These are phyloP conservation scores for Debaryomycetaceae sp. DNA, from an alignment of 1,139 yeast genomes.

Conservation along the genomic window DNA sequence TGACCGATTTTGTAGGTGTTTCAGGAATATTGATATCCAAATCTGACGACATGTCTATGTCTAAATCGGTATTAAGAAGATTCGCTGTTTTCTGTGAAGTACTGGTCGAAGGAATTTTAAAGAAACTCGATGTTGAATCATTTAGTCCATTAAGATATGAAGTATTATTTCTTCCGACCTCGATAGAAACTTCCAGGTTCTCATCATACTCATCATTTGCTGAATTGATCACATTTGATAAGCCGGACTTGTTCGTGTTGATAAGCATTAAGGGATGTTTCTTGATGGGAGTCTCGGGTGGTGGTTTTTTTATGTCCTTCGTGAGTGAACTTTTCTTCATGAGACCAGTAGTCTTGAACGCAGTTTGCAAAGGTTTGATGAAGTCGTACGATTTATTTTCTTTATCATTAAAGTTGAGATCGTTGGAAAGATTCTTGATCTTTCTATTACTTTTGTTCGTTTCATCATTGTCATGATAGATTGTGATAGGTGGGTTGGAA, in stretches of 20 bases:
- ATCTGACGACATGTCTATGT: slow-evolving; percentile 19
- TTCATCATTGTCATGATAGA: slow-evolving; percentile 16
- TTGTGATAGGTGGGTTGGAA: slow-evolving; percentile 12
- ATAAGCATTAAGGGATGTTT: slow-evolving; percentile 46
- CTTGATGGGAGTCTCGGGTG: slow-evolving; percentile 85
- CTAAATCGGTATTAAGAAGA: slow-evolving; percentile 17
- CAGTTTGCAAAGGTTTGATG: slow-evolving; percentile 83
- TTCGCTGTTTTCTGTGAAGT: slow-evolving; percentile 11
- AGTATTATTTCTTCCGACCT: slow-evolving; percentile 38
- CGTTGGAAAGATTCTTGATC: background rate
- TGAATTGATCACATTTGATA: slow-evolving; percentile 15
- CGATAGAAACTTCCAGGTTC: slow-evolving; percentile 32
- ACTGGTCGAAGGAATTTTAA: slow-evolving; percentile 23
- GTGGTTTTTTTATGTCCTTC: slow-evolving; percentile 30
- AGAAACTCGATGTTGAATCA: slow-evolving; percentile 34
- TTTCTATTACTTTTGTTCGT: slow-evolving; percentile 3
- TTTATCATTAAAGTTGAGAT: slow-evolving; percentile 23
- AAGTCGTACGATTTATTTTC: slow-evolving; percentile 56
- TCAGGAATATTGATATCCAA: slow-evolving; percentile 28
- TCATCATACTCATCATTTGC: slow-evolving; percentile 21
- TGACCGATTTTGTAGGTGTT: slow-evolving; percentile 43
- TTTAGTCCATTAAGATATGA: slow-evolving; percentile 16
- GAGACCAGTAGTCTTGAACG: slow-evolving; percentile 74
- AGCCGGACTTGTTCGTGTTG: slow-evolving; percentile 20
- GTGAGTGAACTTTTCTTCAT: slow-evolving; percentile 62